Base-by-base conservation (phyloP, 2,329 filamentous ascomycete species). In the Sclerotinia borealis region DNA sequence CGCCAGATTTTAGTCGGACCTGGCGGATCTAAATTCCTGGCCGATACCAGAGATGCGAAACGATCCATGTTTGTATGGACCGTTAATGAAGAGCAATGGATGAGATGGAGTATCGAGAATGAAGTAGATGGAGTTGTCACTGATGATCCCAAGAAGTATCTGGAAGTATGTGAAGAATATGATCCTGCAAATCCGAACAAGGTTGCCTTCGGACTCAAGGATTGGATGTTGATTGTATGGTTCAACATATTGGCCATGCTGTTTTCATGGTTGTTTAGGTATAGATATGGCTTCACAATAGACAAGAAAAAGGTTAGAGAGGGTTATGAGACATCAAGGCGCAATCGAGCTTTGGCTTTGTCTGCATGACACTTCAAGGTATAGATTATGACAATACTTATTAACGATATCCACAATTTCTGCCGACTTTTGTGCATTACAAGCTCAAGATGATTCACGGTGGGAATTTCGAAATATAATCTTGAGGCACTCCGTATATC, bases 41-140 rank as follows among this genome's bases (percentile, higher is more conserved):
- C 79, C 15, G 82, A 87, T 61, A 83, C 85, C 31, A 81, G 81
- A 65, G 74, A 77, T 54, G 77, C 79, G 1, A 77, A 80, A 19
- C 82, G 89, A 27, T 81, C 83, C 4, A 78, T 97, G 5, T 87
- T 89, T 70, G 83, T 86, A 0, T 98, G 93, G 93, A 97, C 93
- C 0, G 90, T 96, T 58, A 96, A 98, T 73, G 83, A 89, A 17
- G 83, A 85, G 66, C 79, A 81, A 56, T 84, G 86, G 76, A 97
- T 98, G 93, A 83, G 86, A 70, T 96, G 92, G 91, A 83, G 85
- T 67, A 85, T 96, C 39, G 76, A 80, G 34, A 77, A 83, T 48
- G 70, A 70, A 31, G 78, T 96, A 1, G 90, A 96, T 69, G 93
- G 91, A 0, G 88, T 96, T 5, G 87, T 96, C 60, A 96, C 92